phyloP scores from a whole-genome alignment of 805 yeast species.

The Metschnikowia henanensis region DNA sequence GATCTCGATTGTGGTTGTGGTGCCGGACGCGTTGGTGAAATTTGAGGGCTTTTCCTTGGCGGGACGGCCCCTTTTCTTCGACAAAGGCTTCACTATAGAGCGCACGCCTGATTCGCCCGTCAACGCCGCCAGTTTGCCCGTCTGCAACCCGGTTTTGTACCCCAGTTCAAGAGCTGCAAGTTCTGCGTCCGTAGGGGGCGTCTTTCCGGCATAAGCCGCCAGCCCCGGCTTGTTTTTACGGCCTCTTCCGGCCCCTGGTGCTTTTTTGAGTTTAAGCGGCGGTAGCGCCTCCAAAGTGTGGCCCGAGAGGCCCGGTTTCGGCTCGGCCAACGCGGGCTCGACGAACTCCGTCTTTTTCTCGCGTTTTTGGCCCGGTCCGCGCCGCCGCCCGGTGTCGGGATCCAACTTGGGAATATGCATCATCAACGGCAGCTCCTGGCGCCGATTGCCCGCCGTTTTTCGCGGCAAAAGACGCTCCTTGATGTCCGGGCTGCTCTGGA shows the following conservation, averaged over 20 bases:
- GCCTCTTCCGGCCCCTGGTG: constrained; percentile 47
- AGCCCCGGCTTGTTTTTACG: constrained; percentile 20
- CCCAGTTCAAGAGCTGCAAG: constrained; percentile 14
- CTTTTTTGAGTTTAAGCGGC: constrained; percentile 54
- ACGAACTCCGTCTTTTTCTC: constrained; percentile 31
- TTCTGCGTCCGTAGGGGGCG: constrained; percentile 18
- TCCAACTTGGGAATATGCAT: constrained; percentile 6
- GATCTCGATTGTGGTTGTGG: constrained; percentile 10
- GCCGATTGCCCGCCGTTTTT: neutral
- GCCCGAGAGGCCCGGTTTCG: constrained; percentile 67
- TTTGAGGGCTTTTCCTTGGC: constrained; percentile 2
- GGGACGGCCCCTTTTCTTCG: constrained; percentile 5
- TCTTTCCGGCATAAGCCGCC: neutral
- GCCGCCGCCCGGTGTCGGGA: constrained; percentile 1
- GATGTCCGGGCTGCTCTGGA: constrained; percentile 14
- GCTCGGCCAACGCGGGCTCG: constrained; percentile 60
- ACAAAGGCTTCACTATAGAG: constrained; percentile 15
- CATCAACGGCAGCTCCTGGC: neutral
- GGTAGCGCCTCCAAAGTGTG: constrained; percentile 72
- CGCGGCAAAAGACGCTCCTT: neutral
- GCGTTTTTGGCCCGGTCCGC: neutral
- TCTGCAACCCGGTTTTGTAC: constrained; percentile 16
- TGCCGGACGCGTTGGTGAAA: neutral
- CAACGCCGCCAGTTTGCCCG: constrained; percentile 16
- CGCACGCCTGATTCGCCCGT: constrained; percentile 14